Evolutionary conservation across 306 rosid genomes (phyloP), one percentile per base, ranked within the genome.

Genomic region (Rosa chinensis): DNA sequence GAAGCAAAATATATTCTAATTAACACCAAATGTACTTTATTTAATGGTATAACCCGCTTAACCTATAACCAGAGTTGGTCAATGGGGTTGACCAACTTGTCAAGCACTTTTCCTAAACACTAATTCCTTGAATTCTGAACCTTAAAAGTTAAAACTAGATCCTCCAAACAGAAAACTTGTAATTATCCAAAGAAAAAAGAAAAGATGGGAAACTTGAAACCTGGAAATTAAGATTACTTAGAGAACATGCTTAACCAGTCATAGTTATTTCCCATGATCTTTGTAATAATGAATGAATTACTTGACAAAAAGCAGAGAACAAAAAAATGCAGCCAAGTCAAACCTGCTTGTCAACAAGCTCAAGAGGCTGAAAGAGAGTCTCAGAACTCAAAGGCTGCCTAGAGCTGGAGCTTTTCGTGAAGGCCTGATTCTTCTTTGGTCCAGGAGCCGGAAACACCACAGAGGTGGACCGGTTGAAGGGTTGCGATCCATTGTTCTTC

Each of bases 391-490:
- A 66, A 48, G 79, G 82, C 10, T 53, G 79, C 49, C 85, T 35
- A 32, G 82, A 43, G 47, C 82, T 82, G 14, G 82, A 73, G 72
- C 85, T 82, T 48, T 55, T 82, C 0, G 56, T 17, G 5, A 78
- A 61, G 9, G 39, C 52, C 55, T 66, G 82, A 42, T 4, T 66
- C 21, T 44, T 78, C 53, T 45, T 66, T 4, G 73, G 50, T 17
- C 49, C 72, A 10, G 66, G 76, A 8, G 79, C 25, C 0, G 82
- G 82, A 61, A 21, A 76, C 10, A 78, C 85, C 4, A 82, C 85
- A 11, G 85, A 82, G 44, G 85, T 40, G 8, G 85, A 82, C 11
- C 85, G 82, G 72, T 73, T 78, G 7, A 66, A 14, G 28, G 62
- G 45, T 20, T 13, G 59, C 14, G 75, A 21, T 1, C 8, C 35